phyloP scores from a whole-genome alignment of 2,329 filamentous ascomycete genomes.

The Nannizziopsis arthrosporioides region DNA sequence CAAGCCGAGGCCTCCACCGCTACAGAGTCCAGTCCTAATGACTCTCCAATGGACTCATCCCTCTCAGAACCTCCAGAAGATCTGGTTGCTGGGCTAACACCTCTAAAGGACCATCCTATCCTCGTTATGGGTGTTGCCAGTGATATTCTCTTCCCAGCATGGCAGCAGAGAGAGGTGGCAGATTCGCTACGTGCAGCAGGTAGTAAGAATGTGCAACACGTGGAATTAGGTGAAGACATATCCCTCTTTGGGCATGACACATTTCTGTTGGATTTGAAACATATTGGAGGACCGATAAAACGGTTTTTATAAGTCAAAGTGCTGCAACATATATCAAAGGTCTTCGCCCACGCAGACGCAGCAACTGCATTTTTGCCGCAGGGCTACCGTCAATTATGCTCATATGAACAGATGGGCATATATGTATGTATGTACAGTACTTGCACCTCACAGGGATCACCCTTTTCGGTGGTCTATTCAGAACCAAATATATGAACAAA shows the following conservation, averaged over 20 bases:
- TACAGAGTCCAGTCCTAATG: slow-evolving; percentile 19
- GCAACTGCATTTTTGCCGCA: no score
- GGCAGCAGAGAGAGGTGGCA: slow-evolving; percentile 93
- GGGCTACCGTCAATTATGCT: no score
- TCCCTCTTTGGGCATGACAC: slow-evolving; percentile 95
- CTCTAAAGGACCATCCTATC: slow-evolving; percentile 63
- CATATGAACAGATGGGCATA: no score
- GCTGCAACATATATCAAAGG: not conserved
- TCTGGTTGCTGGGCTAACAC: slow-evolving; percentile 60
- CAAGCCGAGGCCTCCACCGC: slow-evolving; percentile 46
- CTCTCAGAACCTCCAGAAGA: slow-evolving; percentile 55
- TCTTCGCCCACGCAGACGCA: no score
- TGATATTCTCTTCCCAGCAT: slow-evolving; percentile 92
- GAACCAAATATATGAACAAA: no score
- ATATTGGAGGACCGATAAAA: slow-evolving; percentile 74
- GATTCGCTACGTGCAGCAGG: slow-evolving; percentile 66
- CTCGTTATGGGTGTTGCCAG: slow-evolving; percentile 89
- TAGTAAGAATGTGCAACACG: slow-evolving; percentile 70
- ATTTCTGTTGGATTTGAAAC: slow-evolving; percentile 81
- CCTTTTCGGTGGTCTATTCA: no score
- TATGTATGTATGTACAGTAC: no score
- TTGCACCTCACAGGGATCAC: no score
- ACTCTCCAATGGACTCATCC: slow-evolving; percentile 19
- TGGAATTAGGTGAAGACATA: slow-evolving; percentile 86
- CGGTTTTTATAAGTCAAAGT: slow-evolving; percentile 55